Evolutionary conservation across 2,329 filamentous ascomycete genomes (phyloP), one percentile per base, ranked within the genome.

Genomic region (Pseudomassariella vexata): DNA sequence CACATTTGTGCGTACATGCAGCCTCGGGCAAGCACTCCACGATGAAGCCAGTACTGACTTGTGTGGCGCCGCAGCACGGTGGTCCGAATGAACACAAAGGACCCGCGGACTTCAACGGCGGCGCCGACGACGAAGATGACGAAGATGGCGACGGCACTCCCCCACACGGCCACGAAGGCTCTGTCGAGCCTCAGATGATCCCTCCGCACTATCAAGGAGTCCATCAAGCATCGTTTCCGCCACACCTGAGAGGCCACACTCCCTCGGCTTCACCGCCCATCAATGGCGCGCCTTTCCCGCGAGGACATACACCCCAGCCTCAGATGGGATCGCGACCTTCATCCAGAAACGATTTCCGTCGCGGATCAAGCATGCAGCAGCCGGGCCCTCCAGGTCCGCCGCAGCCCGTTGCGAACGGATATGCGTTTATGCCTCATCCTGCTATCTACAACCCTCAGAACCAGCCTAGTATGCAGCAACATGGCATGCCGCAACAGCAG

Each of bases 81-180:
- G 82, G 79, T 37, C 82, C 89, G 26, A 94, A 92, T 60, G 92
- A 98, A 60, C 90, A 96, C 64, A 98, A 96, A 64, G 90, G 90
- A 3, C 92, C 92, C 1, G 73, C 76, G 34, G 92, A 98, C 60
- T 98, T 95, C 62, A 85, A 82, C 52, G 87, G 87, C 44, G 82
- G 84, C 41, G 83, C 84, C 45, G 86, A 92, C 32, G 89, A 95
- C 30, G 88, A 94, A 11, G 85, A 84, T 18, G 84, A 85, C 16
- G 82, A 88, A 22, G 79, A 87, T 33, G 79, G 81, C 37, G 81
- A 83, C 19, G 81, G 72, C 37, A 85, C 83, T 6, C 84, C 83
- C 28, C 82, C 81, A 6, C 77, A 79, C 39, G 77, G 76, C 40
- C 85, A 85, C 18, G 60, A 57, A 42, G 50, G 53, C 15, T 56